Evolutionary conservation across 352 stramenopile genomes (phyloP).

Genomic region (Blastocystis sp.): DNA sequence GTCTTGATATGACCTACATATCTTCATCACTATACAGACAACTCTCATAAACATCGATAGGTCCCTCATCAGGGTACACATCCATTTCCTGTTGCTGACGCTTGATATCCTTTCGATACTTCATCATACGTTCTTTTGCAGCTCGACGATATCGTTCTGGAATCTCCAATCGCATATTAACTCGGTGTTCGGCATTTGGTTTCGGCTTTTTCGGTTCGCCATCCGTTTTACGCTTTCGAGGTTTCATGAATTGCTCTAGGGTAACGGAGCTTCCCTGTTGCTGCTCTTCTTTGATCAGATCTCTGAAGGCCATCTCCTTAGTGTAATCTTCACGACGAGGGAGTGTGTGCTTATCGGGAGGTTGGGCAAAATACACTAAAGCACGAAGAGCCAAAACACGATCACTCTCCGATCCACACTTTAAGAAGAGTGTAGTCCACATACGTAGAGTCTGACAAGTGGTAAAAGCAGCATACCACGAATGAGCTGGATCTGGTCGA

Average conservation of each 20-base stretch:
- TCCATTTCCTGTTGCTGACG: neutral
- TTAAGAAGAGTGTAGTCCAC: neutral
- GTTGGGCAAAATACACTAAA: neutral
- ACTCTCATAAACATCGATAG: neutral
- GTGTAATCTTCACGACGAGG: neutral
- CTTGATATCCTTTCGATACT: neutral
- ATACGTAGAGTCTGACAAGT: conserved; percentile 28
- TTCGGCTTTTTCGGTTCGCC: neutral
- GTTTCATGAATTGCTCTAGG: conserved; percentile 12
- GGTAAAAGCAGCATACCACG: conserved; percentile 13
- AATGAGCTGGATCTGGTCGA: neutral
- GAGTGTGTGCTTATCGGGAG: neutral
- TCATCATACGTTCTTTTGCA: conserved; percentile 25
- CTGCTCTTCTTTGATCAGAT: neutral
- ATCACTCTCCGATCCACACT: neutral
- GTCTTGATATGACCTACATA: neutral
- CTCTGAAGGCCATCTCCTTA: neutral
- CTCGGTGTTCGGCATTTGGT: neutral
- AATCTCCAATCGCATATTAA: neutral
- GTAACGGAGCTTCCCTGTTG: neutral
- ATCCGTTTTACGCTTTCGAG: neutral
- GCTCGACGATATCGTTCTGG: neutral
- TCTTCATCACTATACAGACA: neutral
- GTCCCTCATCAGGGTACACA: neutral
- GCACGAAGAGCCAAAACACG: conserved; percentile 7